These are phyloP conservation scores for Bolboschoenoplectus hybrid DNA, from an alignment of 202 grass and related monocot genomes.

Conservation along the genomic window DNA sequence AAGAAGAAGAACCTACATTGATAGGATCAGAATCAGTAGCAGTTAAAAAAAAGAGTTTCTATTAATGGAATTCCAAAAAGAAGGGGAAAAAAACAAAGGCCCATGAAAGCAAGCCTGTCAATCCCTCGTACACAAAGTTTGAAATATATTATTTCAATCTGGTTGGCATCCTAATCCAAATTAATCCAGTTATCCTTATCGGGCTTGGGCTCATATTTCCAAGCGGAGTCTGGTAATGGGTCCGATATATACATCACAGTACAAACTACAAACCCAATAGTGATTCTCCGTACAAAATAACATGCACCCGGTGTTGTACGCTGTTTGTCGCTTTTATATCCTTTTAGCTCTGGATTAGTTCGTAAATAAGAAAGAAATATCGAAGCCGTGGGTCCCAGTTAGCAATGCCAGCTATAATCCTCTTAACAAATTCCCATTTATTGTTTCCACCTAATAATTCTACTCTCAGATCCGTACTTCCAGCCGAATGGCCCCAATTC, in stretches of 20 bases:
- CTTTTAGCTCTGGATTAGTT: no score
- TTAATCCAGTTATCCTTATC: background rate
- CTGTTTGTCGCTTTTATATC: background rate
- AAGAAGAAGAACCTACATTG: background rate
- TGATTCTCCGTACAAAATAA: background rate
- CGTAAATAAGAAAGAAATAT: no score
- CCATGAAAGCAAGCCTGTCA: constrained; percentile 4
- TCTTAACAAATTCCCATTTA: no score
- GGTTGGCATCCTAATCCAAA: background rate
- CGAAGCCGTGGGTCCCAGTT: no score
- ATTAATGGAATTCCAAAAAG: background rate
- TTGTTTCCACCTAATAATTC: no score
- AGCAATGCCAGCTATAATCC: no score
- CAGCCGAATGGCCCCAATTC: background rate
- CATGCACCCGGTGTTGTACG: background rate
- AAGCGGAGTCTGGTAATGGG: background rate
- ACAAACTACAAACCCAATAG: background rate
- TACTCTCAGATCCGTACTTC: background rate
- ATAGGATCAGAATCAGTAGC: background rate
- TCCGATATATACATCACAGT: background rate
- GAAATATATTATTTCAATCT: background rate
- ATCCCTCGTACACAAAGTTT: background rate
- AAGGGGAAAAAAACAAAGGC: background rate
- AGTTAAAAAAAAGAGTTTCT: background rate
- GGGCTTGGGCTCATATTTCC: background rate